Evolutionary conservation across 1,139 yeast genomes (phyloP), one percentile per base, ranked within the genome.

Genomic region (Candida sp.): DNA sequence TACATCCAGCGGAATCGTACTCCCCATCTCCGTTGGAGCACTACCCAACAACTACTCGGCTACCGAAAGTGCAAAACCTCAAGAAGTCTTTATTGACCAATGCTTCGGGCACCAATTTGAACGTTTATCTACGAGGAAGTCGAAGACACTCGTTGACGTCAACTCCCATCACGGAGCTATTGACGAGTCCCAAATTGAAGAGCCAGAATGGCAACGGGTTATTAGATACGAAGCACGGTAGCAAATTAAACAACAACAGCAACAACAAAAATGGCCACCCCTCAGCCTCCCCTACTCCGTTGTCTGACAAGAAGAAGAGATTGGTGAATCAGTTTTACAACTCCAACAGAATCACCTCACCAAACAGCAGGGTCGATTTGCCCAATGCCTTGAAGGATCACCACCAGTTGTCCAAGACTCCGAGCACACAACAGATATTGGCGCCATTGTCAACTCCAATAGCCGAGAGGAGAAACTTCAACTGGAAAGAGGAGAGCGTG

Each of bases 301-400:
- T 46, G 27, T 44, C 31, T 4, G 47, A 35, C 35, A 68, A 68
- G 48, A 63, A 63, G 46, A 72, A 71, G 52, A 59, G 78, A 40
- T 60, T 76, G 50, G 80, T 75, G 51, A 78, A 75, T 56, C 80
- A 75, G 54, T 76, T 76, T 58, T 75, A 72, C 58, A 69, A 60
- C 47, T n/a, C 54, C 2, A 46, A 33, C 62, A 50, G 50, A 54
- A 52, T 37, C 5, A 42, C 43, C 7, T 41, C 48, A 30, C 45
- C 30, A 44, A 32, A 35, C 35, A 53, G 58, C 41, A 42, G 47
- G 41, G 40, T 49, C 3, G 52, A 50, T 38, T 43, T 50, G 26
- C 25, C 47, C 7, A 45, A 33, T 33, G 7, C 41, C 39, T 32
- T 30, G 26, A 46, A 44, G 37, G 42, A 26, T 9, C 42, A 38